Evolutionary conservation across 1,139 yeast species (phyloP), one percentile per base, ranked within the genome.

Genomic region (Pichia terricola): DNA sequence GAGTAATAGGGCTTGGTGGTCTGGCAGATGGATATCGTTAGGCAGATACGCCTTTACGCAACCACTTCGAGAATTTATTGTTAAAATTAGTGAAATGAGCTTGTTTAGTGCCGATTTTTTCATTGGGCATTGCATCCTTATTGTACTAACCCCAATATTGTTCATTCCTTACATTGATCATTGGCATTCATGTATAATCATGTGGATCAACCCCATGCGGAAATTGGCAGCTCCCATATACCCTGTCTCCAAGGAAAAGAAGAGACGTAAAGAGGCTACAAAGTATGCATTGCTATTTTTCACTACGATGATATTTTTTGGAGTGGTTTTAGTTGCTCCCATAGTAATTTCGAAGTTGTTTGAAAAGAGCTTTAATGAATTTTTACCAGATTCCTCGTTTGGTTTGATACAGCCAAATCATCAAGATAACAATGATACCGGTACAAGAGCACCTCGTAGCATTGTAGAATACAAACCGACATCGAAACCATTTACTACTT

Each of bases 1-100:
- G 35, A 60, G 82, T 2, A 83, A 82, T 55, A 58, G 71, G 28
- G 80, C 89, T 0, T 87, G 95, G 95, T 87, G 95, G 95, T 75
- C 86, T 0, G 95, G 95, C 0, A 71, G 69, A 41, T 86, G 95
- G 95, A 58, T 71, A 37, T 65, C 64, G 10, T 70, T 75, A n/a
- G 77, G 75, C 1, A 72, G 77, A 73, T 60, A 70, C 36, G 64
- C 72, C 1, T 44, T 84, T 2, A 68, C 81, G 0, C 94, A 84
- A 54, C 88, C 91, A 0, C 41, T 75, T 4, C 65, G 95, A 47
- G 96, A 87, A 58, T 72, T 70, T 40, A 45, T 77, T 5, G 81
- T 87, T 35, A 87, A 87, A 55, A 63, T 73, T 2, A 70, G 78
- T 53, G 96, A 87, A 58, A 67, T 79, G 67, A 74, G 80, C 41